Evolutionary conservation across 2,329 filamentous ascomycete genomes (phyloP), one percentile per base, ranked within the genome.

Genomic region (Immersiporthe knoxdaviesiana): DNA sequence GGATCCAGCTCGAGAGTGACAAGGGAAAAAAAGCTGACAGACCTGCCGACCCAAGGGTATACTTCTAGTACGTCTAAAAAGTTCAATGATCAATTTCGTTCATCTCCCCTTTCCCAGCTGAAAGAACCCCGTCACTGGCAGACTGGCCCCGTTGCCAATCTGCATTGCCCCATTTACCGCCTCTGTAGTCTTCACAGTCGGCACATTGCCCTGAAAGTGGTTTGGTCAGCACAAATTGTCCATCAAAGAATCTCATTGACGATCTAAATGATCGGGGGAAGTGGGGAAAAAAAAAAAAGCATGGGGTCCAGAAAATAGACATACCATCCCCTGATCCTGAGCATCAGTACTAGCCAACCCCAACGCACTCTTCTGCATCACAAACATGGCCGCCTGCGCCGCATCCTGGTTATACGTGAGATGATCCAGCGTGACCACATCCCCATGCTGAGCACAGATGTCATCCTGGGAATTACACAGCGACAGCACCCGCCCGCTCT

Each of bases 321-420:
- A n/a, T 44, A 62, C 59, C 74, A 75, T 75, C 1, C 74, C 74
- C 54, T 74, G 70, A 32, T 73, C 69, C 72, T 72, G 63, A 2
- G 74, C 74, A 41, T 75, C 74, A 4, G 66, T 63, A 52, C 74
- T 73, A 56, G 73, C 74, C 61, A 75, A 44, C 4, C 74, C 74
- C n/a, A 75, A 67, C 11, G 65, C 70, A 37, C 74, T 76, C 70
- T 70, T 70, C 63, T 75, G 71, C 73, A 74, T 74, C 12, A 75
- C 72, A 59, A 76, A 77, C 60, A 72, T 68, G 2, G 76, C 76
- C 2, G 76, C 76, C 35, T 72, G 59, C 0, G 60, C 65, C 0
- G 73, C 74, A 24, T 78, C 70, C 44, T 41, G 37, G 10, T 60
- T 70, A 35, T 78, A 77, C 0, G 72, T 75, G 56, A 77, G 69